phyloP scores from a whole-genome alignment of 1,284 basidiomycete species.

The Pterula multifida region DNA sequence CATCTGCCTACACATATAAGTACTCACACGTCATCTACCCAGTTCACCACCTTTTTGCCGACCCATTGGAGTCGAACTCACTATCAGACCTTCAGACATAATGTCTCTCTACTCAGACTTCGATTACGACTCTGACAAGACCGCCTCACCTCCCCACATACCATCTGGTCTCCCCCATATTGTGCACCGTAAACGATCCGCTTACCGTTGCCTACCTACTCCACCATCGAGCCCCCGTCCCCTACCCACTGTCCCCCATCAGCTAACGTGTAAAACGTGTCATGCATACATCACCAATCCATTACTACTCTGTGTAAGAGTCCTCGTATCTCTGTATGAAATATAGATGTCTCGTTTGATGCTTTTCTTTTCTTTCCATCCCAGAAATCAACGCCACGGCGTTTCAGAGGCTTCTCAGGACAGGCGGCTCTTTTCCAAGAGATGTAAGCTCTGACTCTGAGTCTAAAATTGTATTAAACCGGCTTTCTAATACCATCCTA shows the following conservation, averaged over 20 bases:
- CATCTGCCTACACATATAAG: background rate
- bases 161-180: background rate
- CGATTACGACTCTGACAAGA: conserved; percentile 1
- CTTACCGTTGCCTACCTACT: background rate
- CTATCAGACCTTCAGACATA: background rate
- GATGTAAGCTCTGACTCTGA: conserved; percentile 25
- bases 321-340: background rate
- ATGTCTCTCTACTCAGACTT: background rate
- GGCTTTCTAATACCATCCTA: too few species aligned
- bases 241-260: conserved; percentile 27
- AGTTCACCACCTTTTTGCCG: background rate
- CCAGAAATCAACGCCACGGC: conserved; percentile 21
- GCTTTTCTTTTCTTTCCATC: conserved; percentile 22
- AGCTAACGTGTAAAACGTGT: conserved; percentile 31
- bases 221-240: background rate
- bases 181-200: background rate
- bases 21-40: background rate
- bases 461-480: too few species aligned
- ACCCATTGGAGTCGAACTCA: background rate
- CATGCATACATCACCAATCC: conserved; percentile 27
- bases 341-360: conserved; percentile 5
- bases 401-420: conserved; percentile 35
- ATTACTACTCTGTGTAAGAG: conserved; percentile 28
- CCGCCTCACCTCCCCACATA: background rate
- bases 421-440: conserved; percentile 38